Evolutionary conservation across 73 alveolate genomes (phyloP).

Genomic region (Paramecium tetraurelia): DNA sequence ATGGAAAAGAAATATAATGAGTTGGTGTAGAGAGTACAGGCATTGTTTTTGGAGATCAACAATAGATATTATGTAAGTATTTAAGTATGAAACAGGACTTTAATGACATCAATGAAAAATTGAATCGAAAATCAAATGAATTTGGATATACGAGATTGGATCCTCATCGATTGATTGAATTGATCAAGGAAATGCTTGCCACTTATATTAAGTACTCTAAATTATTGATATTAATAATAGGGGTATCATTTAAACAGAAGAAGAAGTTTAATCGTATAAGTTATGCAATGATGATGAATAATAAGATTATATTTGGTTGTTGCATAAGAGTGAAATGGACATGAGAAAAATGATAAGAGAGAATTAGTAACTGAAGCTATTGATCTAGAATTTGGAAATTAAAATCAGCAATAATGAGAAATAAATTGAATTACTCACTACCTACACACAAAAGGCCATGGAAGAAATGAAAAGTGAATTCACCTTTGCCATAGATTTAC

Average conservation of each 20-base stretch:
- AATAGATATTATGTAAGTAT: slow-evolving; percentile 32
- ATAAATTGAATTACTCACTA: slow-evolving; percentile 35
- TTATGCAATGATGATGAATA: slow-evolving; percentile 18
- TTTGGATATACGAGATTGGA: slow-evolving; percentile 4
- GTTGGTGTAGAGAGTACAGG: not conserved
- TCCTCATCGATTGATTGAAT: not conserved
- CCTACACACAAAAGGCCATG: slow-evolving; percentile 25
- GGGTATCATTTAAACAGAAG: slow-evolving; percentile 18
- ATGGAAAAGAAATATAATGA: not conserved
- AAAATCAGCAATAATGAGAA: slow-evolving; percentile 2
- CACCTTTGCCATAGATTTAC: slow-evolving; percentile 20
- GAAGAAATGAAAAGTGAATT: slow-evolving; percentile 51
- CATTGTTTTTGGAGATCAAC: not conserved
- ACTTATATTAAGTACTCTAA: not conserved
- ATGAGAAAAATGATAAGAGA: slow-evolving; percentile 42
- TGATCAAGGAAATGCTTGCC: slow-evolving; percentile 1
- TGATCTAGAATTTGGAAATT: not conserved
- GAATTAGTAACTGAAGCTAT: slow-evolving; percentile 4
- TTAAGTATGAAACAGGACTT: not conserved
- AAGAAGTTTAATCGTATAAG: slow-evolving; percentile 14
- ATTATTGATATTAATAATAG: not conserved
- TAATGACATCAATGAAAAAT: slow-evolving; percentile 32
- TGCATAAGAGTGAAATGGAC: slow-evolving; percentile 31
- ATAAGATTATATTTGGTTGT: slow-evolving; percentile 47
- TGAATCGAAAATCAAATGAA: slow-evolving; percentile 30